Evolutionary conservation across 2,329 filamentous ascomycete genomes (phyloP).

Genomic region (Rutstroemia sp.): DNA sequence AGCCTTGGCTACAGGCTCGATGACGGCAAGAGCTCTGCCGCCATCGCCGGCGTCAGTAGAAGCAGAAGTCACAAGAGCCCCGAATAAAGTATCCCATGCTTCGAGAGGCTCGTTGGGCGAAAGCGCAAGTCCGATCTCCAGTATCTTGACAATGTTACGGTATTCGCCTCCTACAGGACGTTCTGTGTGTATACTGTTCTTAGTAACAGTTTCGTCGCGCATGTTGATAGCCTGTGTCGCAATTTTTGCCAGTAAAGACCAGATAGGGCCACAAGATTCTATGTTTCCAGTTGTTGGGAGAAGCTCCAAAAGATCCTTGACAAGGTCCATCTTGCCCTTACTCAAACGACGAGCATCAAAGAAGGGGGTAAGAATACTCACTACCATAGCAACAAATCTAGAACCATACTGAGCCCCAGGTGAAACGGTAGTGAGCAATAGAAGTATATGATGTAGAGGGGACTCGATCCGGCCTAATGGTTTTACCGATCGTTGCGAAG

Average conservation of each 20-base stretch:
- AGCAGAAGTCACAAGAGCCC: conserved; percentile 47
- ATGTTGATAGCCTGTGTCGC: conserved; percentile 18
- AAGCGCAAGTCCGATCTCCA: conserved; percentile 52
- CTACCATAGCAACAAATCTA: conserved; percentile 30
- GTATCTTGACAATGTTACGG: conserved; percentile 58
- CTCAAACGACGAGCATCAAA: conserved; percentile 36
- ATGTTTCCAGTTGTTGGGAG: conserved; percentile 24
- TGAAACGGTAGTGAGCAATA: conserved; percentile 38
- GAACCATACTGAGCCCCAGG: conserved; percentile 21
- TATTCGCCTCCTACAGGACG: conserved; percentile 59
- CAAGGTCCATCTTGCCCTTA: conserved; percentile 31
- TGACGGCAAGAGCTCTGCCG: conserved; percentile 55
- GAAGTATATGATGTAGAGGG: conserved; percentile 59
- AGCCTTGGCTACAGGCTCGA: conserved; percentile 62
- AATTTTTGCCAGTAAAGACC: conserved; percentile 26
- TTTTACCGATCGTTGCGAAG: conserved; percentile 50
- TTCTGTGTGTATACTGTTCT: conserved; percentile 32
- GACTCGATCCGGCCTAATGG: conserved; percentile 44
- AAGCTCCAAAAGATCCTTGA: conserved; percentile 24
- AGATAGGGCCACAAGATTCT: conserved; percentile 20
- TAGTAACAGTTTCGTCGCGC: conserved; percentile 13
- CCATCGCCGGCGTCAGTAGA: conserved; percentile 59
- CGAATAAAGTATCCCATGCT: conserved; percentile 46
- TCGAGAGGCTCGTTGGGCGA: conserved; percentile 22
- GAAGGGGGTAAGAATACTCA: conserved; percentile 50